Percentiles rank a stretch among this genome's conserved stretches.
Conservation (phyloP, 768 basidiomycete genomes). For the Cystobasidium onofrii region DNA sequence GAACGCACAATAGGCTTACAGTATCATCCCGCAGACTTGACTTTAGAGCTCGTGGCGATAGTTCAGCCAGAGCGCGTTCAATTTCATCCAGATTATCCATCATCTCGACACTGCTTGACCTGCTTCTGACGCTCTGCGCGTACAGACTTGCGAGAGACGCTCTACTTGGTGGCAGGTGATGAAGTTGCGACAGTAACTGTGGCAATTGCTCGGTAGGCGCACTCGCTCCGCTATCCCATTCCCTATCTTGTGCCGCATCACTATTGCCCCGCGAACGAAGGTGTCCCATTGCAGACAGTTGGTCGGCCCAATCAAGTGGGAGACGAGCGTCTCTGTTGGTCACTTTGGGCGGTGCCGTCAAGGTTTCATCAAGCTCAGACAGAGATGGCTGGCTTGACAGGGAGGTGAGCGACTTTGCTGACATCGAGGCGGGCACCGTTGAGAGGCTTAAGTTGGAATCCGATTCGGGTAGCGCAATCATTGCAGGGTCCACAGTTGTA, state of each 20-base stretch:
- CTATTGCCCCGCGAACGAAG: neutral
- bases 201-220: neutral
- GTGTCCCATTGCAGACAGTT: neutral
- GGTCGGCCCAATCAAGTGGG: neutral
- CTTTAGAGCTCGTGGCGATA: conserved; percentile 37
- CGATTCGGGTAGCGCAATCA: conserved; percentile 7
- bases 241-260: neutral
- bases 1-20: neutral
- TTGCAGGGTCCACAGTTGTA: neutral
- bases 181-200: neutral
- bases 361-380: neutral
- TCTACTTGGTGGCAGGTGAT: neutral
- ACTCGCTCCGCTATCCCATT: neutral
- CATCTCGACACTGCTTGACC: conserved; percentile 34
- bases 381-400: conserved; percentile 2
- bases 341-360: neutral
- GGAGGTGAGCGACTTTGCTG: conserved; percentile 4
- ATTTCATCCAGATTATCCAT: conserved; percentile 41
- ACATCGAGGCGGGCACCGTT: neutral
- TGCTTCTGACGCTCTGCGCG: conserved; percentile 4
- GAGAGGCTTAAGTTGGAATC: neutral
- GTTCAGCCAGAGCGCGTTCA: conserved; percentile 40
- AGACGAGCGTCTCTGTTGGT: neutral
- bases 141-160: conserved; percentile 5
- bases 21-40: neutral